Conservation (phyloP, 306 rosid species). For the Leucaena leucocephala region DNA sequence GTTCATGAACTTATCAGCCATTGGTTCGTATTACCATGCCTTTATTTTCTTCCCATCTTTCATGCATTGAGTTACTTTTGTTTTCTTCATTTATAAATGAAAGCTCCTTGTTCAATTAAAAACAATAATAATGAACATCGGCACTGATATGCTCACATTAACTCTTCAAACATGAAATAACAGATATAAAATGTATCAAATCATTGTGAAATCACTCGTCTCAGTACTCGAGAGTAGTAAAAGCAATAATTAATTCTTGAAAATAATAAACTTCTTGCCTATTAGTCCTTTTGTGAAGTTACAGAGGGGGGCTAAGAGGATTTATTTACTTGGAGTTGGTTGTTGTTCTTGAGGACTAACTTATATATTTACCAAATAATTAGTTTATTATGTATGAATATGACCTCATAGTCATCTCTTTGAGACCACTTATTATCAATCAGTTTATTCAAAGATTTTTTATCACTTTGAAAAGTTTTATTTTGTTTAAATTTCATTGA, state of each 20-base stretch:
- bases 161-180: not conserved
- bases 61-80: not conserved
- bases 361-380: not conserved
- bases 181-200: no score
- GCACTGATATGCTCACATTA: not conserved
- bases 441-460: no score
- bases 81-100: not conserved
- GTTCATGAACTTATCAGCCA: constrained; percentile 52
- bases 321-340: not conserved
- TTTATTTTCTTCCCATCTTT: not conserved
- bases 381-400: not conserved
- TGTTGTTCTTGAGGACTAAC: not conserved
- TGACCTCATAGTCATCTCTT: not conserved
- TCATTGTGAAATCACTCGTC: not conserved
- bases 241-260: not conserved
- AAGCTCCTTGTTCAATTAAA: not conserved
- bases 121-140: not conserved
- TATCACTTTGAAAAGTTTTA: not conserved
- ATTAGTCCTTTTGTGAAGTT: not conserved
- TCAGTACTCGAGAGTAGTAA: no score
- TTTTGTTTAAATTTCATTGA: not conserved
- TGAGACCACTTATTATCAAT: not conserved
- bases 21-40: constrained; percentile 31
- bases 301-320: not conserved
- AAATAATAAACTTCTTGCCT: not conserved